Evolutionary conservation across 2,329 filamentous ascomycete genomes (phyloP).

Genomic region (Thermomyces lanuginosus): DNA sequence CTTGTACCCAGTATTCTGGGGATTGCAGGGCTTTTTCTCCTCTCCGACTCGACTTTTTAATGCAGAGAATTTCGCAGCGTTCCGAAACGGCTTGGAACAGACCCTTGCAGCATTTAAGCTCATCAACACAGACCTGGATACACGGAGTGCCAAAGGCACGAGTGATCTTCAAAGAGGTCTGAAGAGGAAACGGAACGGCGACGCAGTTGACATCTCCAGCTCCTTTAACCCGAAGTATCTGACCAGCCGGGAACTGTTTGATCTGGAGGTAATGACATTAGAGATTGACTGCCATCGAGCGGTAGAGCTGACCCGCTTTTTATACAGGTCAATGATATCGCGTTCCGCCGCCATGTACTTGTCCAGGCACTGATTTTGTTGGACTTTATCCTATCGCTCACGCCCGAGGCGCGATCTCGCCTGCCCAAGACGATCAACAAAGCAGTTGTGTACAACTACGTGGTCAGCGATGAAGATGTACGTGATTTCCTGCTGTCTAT

Average conservation of each 20-base stretch:
- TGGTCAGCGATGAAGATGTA: conserved; percentile 68
- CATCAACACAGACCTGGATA: conserved; percentile 50
- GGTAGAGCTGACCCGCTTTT: conserved; percentile 10
- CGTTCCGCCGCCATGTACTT: conserved; percentile 83
- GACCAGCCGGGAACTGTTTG: conserved; percentile 91
- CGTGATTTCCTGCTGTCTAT: conserved; percentile 11
- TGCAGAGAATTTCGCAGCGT: conserved; percentile 45
- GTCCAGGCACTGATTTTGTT: conserved; percentile 90
- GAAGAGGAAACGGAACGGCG: conserved; percentile 54
- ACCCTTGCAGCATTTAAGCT: conserved; percentile 62
- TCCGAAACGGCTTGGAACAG: conserved; percentile 45
- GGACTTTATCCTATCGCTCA: conserved; percentile 87
- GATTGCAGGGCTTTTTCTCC: conserved; percentile 78
- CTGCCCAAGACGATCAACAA: conserved; percentile 62
- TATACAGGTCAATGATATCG: conserved; percentile 67
- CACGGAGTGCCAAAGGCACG: conserved; percentile 40
- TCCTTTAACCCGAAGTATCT: conserved; percentile 96
- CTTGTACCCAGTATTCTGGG: conserved; percentile 89
- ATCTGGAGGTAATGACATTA: conserved; percentile 79
- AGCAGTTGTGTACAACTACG: conserved; percentile 71
- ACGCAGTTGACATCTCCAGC: conserved; percentile 47
- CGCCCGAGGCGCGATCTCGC: conserved; percentile 64
- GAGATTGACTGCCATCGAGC: background rate
- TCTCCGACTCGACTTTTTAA: conserved; percentile 75
- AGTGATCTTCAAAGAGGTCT: conserved; percentile 48